Percentiles rank a stretch among this genome's conserved stretches.
Evolutionary conservation across 257 asterid genomes (phyloP).

Genomic region (Solanum phureja): DNA sequence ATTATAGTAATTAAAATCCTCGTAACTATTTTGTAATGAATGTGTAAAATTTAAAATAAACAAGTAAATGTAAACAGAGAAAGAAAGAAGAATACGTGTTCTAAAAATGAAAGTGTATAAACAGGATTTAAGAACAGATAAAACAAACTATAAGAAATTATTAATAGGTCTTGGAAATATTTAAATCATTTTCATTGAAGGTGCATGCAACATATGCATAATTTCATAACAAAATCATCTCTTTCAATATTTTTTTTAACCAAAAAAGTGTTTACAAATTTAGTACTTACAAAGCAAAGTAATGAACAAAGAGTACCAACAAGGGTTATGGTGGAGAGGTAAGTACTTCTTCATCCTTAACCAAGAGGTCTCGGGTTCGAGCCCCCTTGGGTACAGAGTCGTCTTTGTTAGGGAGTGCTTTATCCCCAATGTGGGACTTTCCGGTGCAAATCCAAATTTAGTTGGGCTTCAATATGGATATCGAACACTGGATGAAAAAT

Average conservation of each 20-base stretch:
- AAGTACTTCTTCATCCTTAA: too few species aligned
- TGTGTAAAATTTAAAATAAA: neutral
- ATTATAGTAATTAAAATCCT: neutral
- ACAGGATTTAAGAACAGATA: neutral
- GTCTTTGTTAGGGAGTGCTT: too few species aligned
- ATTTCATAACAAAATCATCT: neutral
- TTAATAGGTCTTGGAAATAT: neutral
- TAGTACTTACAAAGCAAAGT: neutral
- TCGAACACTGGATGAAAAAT: too few species aligned
- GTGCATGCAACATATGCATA: neutral
- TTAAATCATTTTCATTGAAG: neutral
- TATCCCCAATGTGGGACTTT: too few species aligned
- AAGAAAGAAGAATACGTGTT: neutral
- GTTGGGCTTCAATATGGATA: too few species aligned
- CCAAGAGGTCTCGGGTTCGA: too few species aligned
- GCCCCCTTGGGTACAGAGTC: too few species aligned
- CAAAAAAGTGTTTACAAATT: neutral
- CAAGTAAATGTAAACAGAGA: neutral
- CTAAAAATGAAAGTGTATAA: neutral
- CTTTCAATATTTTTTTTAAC: neutral
- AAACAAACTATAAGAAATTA: neutral
- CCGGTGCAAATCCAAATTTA: too few species aligned
- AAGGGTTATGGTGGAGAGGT: too few species aligned
- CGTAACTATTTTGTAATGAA: too few species aligned
- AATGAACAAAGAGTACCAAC: neutral